Conservation (phyloP, 495 filamentous ascomycete genomes). For the Penicillium daleae region DNA sequence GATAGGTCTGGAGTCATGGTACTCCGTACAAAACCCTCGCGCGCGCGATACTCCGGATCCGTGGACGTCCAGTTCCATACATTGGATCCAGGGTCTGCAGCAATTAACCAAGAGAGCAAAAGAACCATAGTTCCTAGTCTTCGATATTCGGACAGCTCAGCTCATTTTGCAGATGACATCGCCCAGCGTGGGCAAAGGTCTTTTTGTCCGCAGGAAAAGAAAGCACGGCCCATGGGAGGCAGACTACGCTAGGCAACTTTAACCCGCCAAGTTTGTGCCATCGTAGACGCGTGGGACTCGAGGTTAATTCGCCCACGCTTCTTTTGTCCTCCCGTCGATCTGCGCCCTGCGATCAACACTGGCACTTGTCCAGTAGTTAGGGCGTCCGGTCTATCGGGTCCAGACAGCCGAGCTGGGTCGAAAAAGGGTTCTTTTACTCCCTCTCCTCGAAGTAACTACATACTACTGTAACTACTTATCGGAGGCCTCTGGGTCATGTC, state of each 20-base stretch:
- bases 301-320: constrained; percentile 3
- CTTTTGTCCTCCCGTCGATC: constrained; percentile 9
- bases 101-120: neutral
- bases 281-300: constrained; percentile 25
- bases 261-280: constrained; percentile 24
- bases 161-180: constrained; percentile 1
- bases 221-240: constrained; percentile 29
- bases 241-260: constrained; percentile 26
- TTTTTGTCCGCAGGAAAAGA: constrained; percentile 7
- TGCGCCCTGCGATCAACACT: constrained; percentile 11
- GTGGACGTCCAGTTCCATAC: neutral
- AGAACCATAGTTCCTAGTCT: constrained; percentile 10
- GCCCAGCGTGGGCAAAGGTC: neutral
- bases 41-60: constrained; percentile 5
- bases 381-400: constrained; percentile 1
- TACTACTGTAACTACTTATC: neutral
- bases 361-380: neutral
- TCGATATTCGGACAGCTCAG: neutral
- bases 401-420: too few species aligned
- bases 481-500: neutral
- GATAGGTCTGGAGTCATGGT: neutral
- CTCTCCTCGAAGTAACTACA: too few species aligned
- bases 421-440: too few species aligned
- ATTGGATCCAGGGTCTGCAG: neutral
- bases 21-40: neutral